Base-by-base conservation (phyloP, 2,329 filamentous ascomycete species). In the Thyridium curvatum region DNA sequence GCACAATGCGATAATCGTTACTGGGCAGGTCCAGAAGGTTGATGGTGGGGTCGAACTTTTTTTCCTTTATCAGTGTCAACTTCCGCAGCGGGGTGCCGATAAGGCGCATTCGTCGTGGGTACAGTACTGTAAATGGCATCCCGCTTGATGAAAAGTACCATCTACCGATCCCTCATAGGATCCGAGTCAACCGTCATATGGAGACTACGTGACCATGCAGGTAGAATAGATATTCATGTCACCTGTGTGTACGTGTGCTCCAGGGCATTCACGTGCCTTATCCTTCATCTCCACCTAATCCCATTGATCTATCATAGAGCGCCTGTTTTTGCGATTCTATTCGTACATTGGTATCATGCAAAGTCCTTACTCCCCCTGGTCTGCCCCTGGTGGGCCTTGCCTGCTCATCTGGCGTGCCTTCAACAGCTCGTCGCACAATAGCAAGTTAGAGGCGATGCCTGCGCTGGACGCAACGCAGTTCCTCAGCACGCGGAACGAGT, bases 371-470 rank as follows among this genome's bases (percentile, higher is more conserved):
- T 74, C 64, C 52, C 73, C 69, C 32, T 68, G 68, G 13, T 71
- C 76, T 56, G 71, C 64, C 52, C 79, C 79, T 3, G 79, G 79
- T 16, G 76, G 77, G 30, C 66, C 72, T 62, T 71, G 65, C 56
- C 79, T 70, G 35, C 76, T 84, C 93, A 98, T 98, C 71, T 98
- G 91, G 60, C 93, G 78, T 45, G 93, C 93, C 75, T 98, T 98
- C 54, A 98, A 72, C 71, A 98, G 76, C 73, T 98, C 93, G 56
- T 98, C 93, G 56, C 93, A 98, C 36, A 98, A 76, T 49, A 98
- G 71, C 48, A 98, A 71, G 68, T 98, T 98, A 9, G 87, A 91
- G 6, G 93, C 91, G 56, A 98, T 98, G 46, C 93, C 88, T 18
- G 91, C 85, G 62, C 89, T 93, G 28, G 90, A 96, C 3, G 93